Evolutionary conservation across 768 basidiomycete genomes (phyloP).

Genomic region (Panellus pusillus): DNA sequence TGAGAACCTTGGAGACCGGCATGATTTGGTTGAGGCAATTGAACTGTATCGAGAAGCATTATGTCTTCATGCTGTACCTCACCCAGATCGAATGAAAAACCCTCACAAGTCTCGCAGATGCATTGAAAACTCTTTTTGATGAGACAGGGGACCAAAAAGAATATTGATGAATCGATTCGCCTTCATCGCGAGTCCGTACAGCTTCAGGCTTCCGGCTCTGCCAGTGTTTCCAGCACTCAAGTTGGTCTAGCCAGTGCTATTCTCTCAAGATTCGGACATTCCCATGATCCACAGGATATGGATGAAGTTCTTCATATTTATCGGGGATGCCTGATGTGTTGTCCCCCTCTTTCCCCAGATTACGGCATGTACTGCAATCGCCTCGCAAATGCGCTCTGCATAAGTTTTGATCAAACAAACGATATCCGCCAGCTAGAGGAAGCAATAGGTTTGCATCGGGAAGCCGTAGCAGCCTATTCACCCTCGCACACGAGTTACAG

Average conservation of each 20-base stretch:
- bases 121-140: not conserved
- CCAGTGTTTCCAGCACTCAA: too few relatives aligned
- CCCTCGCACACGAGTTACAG: not conserved
- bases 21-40: not conserved
- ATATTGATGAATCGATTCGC: constrained; percentile 4
- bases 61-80: constrained; percentile 1
- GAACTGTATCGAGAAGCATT: constrained; percentile 6
- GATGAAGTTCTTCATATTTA: not conserved
- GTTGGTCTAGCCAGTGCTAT: constrained; percentile 2
- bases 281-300: not conserved
- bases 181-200: not conserved
- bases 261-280: not conserved
- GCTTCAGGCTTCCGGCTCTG: not conserved
- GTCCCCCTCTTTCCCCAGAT: not conserved
- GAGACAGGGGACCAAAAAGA: not conserved
- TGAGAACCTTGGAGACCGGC: not conserved
- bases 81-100: not conserved
- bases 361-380: not conserved
- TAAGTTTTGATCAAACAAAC: not conserved
- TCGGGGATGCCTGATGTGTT: not conserved
- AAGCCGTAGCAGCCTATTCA: not conserved
- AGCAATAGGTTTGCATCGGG: not conserved
- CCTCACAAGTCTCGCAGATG: constrained; percentile 2
- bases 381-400: constrained; percentile 1
- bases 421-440: constrained; percentile 2